These are phyloP conservation scores for Leptographium wingfieldii DNA, from an alignment of 2,329 filamentous ascomycete genomes.

Conservation along the genomic window DNA sequence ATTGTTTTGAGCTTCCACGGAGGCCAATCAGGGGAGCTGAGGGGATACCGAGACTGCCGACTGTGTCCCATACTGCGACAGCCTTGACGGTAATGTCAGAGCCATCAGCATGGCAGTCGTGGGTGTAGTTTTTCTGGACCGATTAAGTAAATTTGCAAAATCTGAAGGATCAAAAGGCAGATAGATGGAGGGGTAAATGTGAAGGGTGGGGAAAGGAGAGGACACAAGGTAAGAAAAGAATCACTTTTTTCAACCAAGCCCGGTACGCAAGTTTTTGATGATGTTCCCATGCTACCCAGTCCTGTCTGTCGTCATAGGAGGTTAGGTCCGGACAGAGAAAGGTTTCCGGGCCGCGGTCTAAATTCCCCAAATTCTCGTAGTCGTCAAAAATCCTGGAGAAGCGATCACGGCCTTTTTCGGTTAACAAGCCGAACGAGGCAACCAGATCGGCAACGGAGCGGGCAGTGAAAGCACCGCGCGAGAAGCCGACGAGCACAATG, in stretches of 20 bases:
- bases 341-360: conserved; percentile 10
- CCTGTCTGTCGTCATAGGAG: conserved; percentile 14
- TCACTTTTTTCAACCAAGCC: conserved; percentile 22
- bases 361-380: conserved; percentile 21
- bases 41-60: conserved; percentile 31
- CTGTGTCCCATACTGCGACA: conserved; percentile 38
- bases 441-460: conserved; percentile 26
- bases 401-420: conserved; percentile 25
- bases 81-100: conserved; percentile 28
- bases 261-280: conserved; percentile 23
- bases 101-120: conserved; percentile 22
- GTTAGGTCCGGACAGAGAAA: conserved; percentile 16
- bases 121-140: conserved; percentile 20
- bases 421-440: conserved; percentile 27
- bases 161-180: neutral
- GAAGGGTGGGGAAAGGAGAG: neutral
- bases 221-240: neutral
- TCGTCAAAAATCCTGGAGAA: conserved; percentile 30
- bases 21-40: conserved; percentile 24
- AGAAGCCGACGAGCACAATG: conserved; percentile 26
- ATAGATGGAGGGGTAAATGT: neutral
- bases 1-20: conserved; percentile 23
- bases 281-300: conserved; percentile 21
- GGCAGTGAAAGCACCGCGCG: conserved; percentile 27
- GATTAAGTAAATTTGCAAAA: neutral